Base-by-base conservation (phyloP, 345 rosid genomes). In the Eucalyptus victrix region DNA sequence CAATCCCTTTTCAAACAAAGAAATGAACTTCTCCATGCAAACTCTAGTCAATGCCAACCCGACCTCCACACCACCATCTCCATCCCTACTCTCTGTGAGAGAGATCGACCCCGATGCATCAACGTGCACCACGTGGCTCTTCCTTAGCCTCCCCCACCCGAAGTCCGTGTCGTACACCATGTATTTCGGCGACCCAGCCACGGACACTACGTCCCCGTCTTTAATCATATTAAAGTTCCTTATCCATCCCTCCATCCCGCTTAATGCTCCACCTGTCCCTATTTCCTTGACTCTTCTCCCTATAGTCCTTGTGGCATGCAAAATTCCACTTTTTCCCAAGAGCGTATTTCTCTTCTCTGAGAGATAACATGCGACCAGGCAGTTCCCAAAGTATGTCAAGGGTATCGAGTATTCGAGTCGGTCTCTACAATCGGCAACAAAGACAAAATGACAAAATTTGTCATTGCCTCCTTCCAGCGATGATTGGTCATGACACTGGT, bases 91-190 rank as follows among this genome's bases (percentile, higher is more conserved):
- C 53, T 91, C 92, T 4, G 60, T 72, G 16, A 92, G 8, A 13
- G 89, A 80, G 28, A 94, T 47, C 2, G 91, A 30, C 6, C 89
- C 88, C 1, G 80, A 69, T 7, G 6, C 11, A 34, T 69, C 80
- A 5, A 69, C 5, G 2, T 93, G 91, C 47, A 89, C 91, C 30
- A 91, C 26, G 72, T 91, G 91, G 32, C 85, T 87, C 90, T 90
- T 94, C 34, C 24, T 90, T 2, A 92, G 94, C 90, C 87, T 93
- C 3, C 94, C 95, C 94, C 94, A 93, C 9, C 93, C 94, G 34
- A 93, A 94, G 87, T 94, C 93, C 6, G 87, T 67, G 6, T 89
- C 93, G 21, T 91, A 94, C 26, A 87, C 90, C 9, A 86, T 34
- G 17, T 90, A 23, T 24, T 51, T 87, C 2, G 94, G 93, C 13